Evolutionary conservation across 2,329 filamentous ascomycete genomes (phyloP).

Genomic region (Byssothecium circinans): DNA sequence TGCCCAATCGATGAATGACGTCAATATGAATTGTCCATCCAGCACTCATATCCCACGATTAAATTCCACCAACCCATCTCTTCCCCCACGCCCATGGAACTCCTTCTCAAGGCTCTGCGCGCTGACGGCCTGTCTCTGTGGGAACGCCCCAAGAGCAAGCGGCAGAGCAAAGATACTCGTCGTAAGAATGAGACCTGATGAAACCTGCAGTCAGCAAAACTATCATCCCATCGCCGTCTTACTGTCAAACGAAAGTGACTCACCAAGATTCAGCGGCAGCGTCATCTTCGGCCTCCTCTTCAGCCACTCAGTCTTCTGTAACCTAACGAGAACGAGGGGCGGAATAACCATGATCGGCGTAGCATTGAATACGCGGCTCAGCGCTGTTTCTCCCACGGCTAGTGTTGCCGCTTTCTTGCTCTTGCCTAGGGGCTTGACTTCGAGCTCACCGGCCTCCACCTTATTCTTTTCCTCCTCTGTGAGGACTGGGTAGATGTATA

Average conservation of each 20-base stretch:
- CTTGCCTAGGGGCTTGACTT: constrained; percentile 74
- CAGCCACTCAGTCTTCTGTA: constrained; percentile 85
- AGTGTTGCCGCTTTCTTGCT: constrained; percentile 84
- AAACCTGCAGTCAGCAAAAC: constrained; percentile 20
- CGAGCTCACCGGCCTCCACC: constrained; percentile 63
- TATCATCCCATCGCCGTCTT: constrained; percentile 66
- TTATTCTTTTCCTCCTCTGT: constrained; percentile 68
- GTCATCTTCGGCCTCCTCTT: constrained; percentile 74
- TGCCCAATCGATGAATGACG: too few relatives aligned
- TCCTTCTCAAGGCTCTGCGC: constrained; percentile 79
- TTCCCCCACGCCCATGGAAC: constrained; percentile 79
- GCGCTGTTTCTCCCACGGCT: constrained; percentile 89
- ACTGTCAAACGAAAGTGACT: constrained; percentile 24
- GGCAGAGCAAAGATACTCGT: constrained; percentile 89
- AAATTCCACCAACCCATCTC: constrained; percentile 86
- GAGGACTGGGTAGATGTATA: constrained; percentile 85
- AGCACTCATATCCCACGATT: constrained; percentile 79
- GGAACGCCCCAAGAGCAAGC: constrained; percentile 87
- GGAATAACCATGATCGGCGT: constrained; percentile 97
- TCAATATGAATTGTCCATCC: background rate
- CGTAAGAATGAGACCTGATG: constrained; percentile 68
- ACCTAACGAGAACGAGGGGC: constrained; percentile 77
- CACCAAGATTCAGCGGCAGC: constrained; percentile 77
- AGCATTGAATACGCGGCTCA: constrained; percentile 88
- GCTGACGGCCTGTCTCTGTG: constrained; percentile 80